phyloP scores from a whole-genome alignment of 495 filamentous ascomycete species.

The Cetradonia linearis region DNA sequence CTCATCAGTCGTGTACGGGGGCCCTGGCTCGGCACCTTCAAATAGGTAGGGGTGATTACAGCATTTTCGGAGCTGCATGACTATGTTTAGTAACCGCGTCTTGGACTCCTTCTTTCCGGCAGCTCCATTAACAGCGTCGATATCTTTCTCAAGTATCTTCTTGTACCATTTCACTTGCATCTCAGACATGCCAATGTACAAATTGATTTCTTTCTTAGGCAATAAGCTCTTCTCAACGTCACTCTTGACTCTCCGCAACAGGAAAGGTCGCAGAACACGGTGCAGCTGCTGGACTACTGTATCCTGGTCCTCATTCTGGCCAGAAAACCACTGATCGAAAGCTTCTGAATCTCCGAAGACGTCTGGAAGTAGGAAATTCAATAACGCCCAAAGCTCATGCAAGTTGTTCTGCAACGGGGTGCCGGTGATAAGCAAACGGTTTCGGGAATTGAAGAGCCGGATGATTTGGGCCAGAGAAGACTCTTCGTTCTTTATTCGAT shows the following conservation, averaged over 20 bases:
- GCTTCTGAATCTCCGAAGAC: constrained; percentile 95
- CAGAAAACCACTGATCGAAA: constrained; percentile 98
- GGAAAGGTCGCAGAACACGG: constrained; percentile 82
- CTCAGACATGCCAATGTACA: constrained; percentile 96
- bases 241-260: constrained; percentile 92
- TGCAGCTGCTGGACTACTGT: constrained; percentile 96
- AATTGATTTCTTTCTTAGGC: constrained; percentile 94
- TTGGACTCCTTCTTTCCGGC: constrained; percentile 97
- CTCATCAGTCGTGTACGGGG: constrained; percentile 96
- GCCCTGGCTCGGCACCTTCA: constrained; percentile 93
- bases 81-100: constrained; percentile 96
- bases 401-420: constrained; percentile 98
- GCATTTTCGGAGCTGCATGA: constrained; percentile 99
- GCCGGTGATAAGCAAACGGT: constrained; percentile 90
- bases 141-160: constrained; percentile 98
- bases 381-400: constrained; percentile 96
- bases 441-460: constrained; percentile 90
- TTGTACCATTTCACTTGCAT: constrained; percentile 99
- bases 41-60: constrained; percentile 99
- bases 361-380: constrained; percentile 95
- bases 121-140: constrained; percentile 96
- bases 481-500: constrained; percentile 99
- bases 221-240: constrained; percentile 98
- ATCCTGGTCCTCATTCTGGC: constrained; percentile 80
- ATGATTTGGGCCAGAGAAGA: constrained; percentile 96